Conservation (phyloP, 148 eudicot species). For the Dysphania ambrosioides region DNA sequence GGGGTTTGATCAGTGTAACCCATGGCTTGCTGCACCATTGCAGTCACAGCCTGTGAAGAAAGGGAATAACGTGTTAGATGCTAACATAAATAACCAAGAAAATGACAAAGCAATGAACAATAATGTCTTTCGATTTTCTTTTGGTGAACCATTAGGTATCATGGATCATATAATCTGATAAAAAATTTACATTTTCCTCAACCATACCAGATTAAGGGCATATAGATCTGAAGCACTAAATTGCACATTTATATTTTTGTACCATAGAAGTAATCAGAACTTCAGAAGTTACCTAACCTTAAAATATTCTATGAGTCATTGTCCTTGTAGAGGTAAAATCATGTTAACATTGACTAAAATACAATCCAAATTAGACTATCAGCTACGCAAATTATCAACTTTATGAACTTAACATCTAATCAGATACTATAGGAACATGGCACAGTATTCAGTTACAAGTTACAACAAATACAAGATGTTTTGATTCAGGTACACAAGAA, state of each 20-base stretch:
- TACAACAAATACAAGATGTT: not conserved
- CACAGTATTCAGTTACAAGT: not conserved
- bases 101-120: not conserved
- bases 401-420: not conserved
- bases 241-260: not conserved
- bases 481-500: not conserved
- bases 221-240: not conserved
- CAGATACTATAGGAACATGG: not conserved
- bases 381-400: not conserved
- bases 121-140: not conserved
- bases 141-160: not conserved
- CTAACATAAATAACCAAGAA: not conserved
- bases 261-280: not conserved
- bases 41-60: conserved; percentile 64
- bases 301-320: not conserved
- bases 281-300: not conserved
- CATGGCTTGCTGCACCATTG: conserved; percentile 97
- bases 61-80: conserved; percentile 9
- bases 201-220: not conserved
- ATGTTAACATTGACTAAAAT: not conserved
- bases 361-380: not conserved
- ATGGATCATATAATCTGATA: not conserved
- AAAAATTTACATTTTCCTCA: not conserved
- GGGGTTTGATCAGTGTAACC: conserved; percentile 85
- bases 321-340: not conserved